These are phyloP conservation scores for Leptosphaerulina australis DNA, from an alignment of 2,329 filamentous ascomycete genomes.

Conservation along the genomic window DNA sequence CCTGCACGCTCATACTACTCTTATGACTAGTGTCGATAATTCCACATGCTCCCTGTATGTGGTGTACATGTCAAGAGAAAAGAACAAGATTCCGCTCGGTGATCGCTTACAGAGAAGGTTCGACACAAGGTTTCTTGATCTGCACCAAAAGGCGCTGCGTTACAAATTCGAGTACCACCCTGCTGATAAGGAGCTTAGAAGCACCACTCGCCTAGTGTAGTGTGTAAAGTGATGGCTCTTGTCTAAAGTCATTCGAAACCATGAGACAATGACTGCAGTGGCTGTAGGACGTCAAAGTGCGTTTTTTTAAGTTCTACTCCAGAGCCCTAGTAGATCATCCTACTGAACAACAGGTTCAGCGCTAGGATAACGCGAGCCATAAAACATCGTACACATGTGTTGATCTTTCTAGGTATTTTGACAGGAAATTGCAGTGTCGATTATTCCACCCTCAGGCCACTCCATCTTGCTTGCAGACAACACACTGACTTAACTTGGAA, in stretches of 20 bases:
- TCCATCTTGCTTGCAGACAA: background rate
- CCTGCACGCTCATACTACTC: conserved; percentile 3
- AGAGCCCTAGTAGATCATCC: no score
- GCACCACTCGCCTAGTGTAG: background rate
- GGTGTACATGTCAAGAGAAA: conserved; percentile 16
- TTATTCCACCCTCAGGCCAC: background rate
- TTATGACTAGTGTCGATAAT: conserved; percentile 17
- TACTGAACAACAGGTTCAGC: no score
- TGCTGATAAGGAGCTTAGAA: background rate
- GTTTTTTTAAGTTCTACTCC: no score
- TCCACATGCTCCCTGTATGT: conserved; percentile 21
- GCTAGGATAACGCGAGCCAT: no score
- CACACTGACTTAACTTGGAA: background rate
- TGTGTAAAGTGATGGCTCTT: no score
- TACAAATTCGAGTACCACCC: background rate
- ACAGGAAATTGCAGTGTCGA: background rate
- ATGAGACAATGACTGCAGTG: no score
- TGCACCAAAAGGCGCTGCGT: background rate
- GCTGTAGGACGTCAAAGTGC: no score
- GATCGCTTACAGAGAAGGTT: background rate
- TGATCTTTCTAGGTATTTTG: no score
- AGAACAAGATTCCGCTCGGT: conserved; percentile 5
- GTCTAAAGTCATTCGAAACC: no score
- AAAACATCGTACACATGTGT: no score
- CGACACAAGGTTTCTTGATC: background rate